phyloP scores from a whole-genome alignment of 371 early-diverging fungal species.

The Capillidium heterosporum region DNA sequence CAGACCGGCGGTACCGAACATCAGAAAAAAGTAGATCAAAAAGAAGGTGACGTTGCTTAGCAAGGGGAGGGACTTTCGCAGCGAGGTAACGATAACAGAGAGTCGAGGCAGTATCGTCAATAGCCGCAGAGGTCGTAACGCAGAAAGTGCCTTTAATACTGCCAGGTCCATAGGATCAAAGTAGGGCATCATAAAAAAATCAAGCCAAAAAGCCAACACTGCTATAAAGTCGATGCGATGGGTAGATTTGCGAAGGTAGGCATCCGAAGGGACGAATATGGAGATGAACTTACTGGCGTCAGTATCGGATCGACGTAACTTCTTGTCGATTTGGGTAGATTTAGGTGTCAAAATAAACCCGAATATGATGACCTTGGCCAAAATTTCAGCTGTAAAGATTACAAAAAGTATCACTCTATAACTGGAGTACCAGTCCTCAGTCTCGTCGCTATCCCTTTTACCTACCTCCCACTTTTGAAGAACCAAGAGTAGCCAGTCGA shows the following conservation, averaged over 20 bases:
- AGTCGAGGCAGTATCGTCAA: constrained; percentile 33
- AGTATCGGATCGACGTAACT: no score
- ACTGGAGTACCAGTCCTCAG: no score
- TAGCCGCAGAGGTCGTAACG: constrained; percentile 26
- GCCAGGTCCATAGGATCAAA: not conserved
- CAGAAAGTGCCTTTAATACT: not conserved
- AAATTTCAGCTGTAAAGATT: no score
- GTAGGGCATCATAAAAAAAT: not conserved
- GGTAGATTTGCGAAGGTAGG: no score
- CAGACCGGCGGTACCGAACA: constrained; percentile 26
- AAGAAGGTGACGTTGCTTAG: constrained; percentile 34
- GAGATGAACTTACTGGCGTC: no score
- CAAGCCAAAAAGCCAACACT: not conserved
- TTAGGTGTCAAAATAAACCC: no score
- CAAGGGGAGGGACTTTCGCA: constrained; percentile 34
- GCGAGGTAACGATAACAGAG: constrained; percentile 28
- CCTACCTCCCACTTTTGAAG: no score
- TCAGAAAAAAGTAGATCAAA: constrained; percentile 36
- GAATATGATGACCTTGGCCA: no score
- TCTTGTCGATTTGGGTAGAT: no score
- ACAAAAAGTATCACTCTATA: no score
- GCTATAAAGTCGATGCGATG: not conserved
- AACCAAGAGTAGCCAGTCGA: not conserved
- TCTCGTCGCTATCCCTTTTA: no score
- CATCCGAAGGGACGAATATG: no score